These are phyloP conservation scores for Croton laevigatus DNA, from an alignment of 441 rosid species.

Conservation along the genomic window DNA sequence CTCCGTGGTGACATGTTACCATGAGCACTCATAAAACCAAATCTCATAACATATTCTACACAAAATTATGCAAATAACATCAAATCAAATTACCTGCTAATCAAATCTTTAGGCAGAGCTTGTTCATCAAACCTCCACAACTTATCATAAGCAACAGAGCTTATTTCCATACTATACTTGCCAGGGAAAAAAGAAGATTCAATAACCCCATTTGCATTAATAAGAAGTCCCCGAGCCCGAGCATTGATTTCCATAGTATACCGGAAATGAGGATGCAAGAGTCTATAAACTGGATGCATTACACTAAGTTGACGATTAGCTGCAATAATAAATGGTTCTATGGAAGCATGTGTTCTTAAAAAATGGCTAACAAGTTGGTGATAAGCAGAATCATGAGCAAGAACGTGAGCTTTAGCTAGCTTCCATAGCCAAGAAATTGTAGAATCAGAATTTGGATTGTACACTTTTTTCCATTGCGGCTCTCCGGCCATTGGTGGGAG, in stretches of 20 bases:
- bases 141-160: slow-evolving; percentile 52
- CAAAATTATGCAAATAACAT: too few relatives aligned
- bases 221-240: slow-evolving; percentile 48
- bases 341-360: slow-evolving; percentile 67
- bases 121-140: slow-evolving; percentile 66
- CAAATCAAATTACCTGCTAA: slow-evolving; percentile 38
- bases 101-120: slow-evolving; percentile 54
- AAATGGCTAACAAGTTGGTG: slow-evolving; percentile 82
- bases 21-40: too few relatives aligned
- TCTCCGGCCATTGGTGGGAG: slow-evolving; percentile 55
- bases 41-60: too few relatives aligned
- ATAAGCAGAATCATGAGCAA: slow-evolving; percentile 66
- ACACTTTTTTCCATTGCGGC: slow-evolving; percentile 65
- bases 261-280: slow-evolving; percentile 67
- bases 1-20: too few relatives aligned
- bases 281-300: slow-evolving; percentile 64
- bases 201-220: slow-evolving; percentile 60
- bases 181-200: slow-evolving; percentile 51
- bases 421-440: slow-evolving; percentile 67
- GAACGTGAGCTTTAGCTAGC: slow-evolving; percentile 66
- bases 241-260: slow-evolving; percentile 84
- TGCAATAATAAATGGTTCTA: slow-evolving; percentile 74
- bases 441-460: slow-evolving; percentile 38
- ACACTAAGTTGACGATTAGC: slow-evolving; percentile 57
- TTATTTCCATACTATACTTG: slow-evolving; percentile 45